Conservation (phyloP, 805 yeast genomes). For the Cephaloascus fragrans region DNA sequence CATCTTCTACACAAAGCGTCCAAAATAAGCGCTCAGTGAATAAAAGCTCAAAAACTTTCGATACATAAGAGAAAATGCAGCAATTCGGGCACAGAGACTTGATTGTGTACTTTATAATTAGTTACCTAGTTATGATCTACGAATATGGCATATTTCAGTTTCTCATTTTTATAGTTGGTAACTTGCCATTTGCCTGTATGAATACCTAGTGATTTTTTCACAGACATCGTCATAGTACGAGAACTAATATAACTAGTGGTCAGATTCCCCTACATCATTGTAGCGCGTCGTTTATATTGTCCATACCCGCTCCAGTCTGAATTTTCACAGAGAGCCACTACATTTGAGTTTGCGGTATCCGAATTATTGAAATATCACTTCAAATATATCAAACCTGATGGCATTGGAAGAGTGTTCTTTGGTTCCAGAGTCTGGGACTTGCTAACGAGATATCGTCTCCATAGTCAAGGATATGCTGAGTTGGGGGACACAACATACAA, state of each 20-base stretch:
- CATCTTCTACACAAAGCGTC: no score
- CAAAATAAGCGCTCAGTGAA: not conserved
- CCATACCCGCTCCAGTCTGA: slow-evolving; percentile 11
- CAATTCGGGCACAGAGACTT: slow-evolving; percentile 11
- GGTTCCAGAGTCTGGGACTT: slow-evolving; percentile 16
- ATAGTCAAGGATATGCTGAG: slow-evolving; percentile 21
- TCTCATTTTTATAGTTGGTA: slow-evolving; percentile 5
- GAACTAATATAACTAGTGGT: not conserved
- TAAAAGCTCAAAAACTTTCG: not conserved
- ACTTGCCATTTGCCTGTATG: not conserved
- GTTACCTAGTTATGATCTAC: slow-evolving; percentile 12
- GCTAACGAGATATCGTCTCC: slow-evolving; percentile 16
- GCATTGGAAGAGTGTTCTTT: slow-evolving; percentile 2
- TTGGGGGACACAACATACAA: slow-evolving; percentile 18
- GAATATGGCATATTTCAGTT: slow-evolving; percentile 11
- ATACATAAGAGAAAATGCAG: slow-evolving; percentile 5
- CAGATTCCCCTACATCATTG: slow-evolving; percentile 3
- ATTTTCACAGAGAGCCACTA: slow-evolving; percentile 14
- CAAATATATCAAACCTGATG: not conserved
- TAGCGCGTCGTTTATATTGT: slow-evolving; percentile 3
- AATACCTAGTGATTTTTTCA: no score
- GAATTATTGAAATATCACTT: slow-evolving; percentile 4
- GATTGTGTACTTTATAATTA: slow-evolving; percentile 10
- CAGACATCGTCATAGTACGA: no score
- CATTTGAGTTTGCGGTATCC: slow-evolving; percentile 5